phyloP scores from a whole-genome alignment of 768 basidiomycete species.

The Lactarius sp. region DNA sequence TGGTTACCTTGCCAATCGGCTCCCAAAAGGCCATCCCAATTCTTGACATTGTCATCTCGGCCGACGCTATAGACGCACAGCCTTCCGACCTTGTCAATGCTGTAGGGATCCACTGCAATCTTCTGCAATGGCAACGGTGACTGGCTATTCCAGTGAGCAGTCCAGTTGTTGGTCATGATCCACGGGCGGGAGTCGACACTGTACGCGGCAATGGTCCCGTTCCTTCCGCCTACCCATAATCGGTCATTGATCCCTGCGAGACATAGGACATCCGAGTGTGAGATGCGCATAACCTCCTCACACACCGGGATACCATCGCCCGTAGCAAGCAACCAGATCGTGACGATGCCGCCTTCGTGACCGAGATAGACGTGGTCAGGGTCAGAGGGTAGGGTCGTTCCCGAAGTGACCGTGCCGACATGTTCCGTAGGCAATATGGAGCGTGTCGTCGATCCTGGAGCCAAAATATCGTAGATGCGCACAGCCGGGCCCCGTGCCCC shows the following conservation, averaged over 20 bases:
- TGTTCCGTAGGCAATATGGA: constrained; percentile 60
- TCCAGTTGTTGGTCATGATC: constrained; percentile 85
- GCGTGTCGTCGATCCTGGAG: constrained; percentile 50
- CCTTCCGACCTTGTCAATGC: constrained; percentile 62
- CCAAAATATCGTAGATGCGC: constrained; percentile 73
- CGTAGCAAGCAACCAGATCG: constrained; percentile 65
- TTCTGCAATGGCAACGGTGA: constrained; percentile 50
- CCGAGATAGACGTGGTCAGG: constrained; percentile 73
- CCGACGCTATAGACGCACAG: constrained; percentile 74
- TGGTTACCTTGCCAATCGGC: constrained; percentile 82
- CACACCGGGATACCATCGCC: constrained; percentile 59
- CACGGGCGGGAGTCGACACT: constrained; percentile 73
- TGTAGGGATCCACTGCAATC: constrained; percentile 66
- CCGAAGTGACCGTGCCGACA: constrained; percentile 79
- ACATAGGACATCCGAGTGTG: constrained; percentile 73
- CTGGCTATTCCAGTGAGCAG: constrained; percentile 54
- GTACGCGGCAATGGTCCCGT: constrained; percentile 77
- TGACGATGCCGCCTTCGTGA: constrained; percentile 88
- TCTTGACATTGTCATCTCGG: constrained; percentile 61
- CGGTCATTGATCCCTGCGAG: constrained; percentile 79
- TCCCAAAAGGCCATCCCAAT: constrained; percentile 90
- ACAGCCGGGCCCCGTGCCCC: constrained; percentile 58
- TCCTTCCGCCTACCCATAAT: constrained; percentile 85
- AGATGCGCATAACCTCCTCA: constrained; percentile 72
- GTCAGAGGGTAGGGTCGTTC: constrained; percentile 65